These are phyloP conservation scores for Gossypium sturtianum DNA, from an alignment of 345 rosid species.

Conservation along the genomic window DNA sequence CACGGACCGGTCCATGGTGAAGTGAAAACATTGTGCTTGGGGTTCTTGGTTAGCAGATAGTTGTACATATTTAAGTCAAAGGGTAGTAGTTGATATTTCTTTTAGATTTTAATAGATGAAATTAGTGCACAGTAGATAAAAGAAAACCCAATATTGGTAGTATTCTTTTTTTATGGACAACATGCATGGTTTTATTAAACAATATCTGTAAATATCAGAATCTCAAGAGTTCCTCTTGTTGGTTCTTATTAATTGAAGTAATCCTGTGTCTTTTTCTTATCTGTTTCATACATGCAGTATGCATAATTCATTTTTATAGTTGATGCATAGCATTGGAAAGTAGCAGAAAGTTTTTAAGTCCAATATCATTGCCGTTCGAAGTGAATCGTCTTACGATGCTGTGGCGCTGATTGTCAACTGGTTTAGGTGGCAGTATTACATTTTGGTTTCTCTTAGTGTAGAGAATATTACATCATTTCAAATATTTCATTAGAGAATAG, in stretches of 20 bases:
- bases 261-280: not conserved
- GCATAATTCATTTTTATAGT: no score
- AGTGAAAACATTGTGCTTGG: slow-evolving; percentile 8
- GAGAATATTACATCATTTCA: no score
- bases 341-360: no score
- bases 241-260: not conserved
- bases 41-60: slow-evolving; percentile 22
- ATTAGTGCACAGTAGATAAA: slow-evolving; percentile 16
- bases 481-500: no score
- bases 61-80: slow-evolving; percentile 40
- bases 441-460: no score
- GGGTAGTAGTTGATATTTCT: slow-evolving; percentile 13
- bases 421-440: no score
- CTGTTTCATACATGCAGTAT: no score
- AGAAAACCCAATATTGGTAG: not conserved
- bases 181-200: slow-evolving; percentile 1
- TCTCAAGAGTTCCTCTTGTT: not conserved
- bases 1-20: slow-evolving; percentile 92
- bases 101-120: slow-evolving; percentile 20
- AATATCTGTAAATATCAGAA: not conserved
- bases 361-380: no score
- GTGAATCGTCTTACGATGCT: no score
- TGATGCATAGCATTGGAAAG: no score
- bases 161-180: not conserved
- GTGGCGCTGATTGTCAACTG: no score